Evolutionary conservation across 352 stramenopile species (phyloP).

Genomic region (Phytophthora tubulina): DNA sequence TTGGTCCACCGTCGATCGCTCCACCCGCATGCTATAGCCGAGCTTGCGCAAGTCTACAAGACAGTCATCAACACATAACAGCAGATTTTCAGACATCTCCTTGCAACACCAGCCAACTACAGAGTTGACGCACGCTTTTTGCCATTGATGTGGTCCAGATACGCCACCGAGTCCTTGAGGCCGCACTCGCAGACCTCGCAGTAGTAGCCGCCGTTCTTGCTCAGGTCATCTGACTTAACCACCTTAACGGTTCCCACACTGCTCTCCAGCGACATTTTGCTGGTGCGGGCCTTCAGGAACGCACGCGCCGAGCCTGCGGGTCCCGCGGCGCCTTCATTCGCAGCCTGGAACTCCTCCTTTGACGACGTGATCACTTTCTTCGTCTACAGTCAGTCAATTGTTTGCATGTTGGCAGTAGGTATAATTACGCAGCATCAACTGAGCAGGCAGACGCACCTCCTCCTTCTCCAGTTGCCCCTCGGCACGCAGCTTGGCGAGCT

Average conservation of each 20-base stretch:
- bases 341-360: constrained; percentile 83
- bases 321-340: constrained; percentile 68
- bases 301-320: constrained; percentile 72
- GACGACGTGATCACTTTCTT: constrained; percentile 79
- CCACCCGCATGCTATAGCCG: constrained; percentile 93
- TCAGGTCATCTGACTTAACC: constrained; percentile 86
- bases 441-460: constrained; percentile 39
- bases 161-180: constrained; percentile 94
- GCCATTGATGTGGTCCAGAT: constrained; percentile 96
- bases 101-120: background rate
- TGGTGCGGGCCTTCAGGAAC: constrained; percentile 79
- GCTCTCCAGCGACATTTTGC: constrained; percentile 85
- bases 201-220: constrained; percentile 88
- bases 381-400: constrained; percentile 24
- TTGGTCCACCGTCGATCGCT: constrained; percentile 86
- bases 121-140: constrained; percentile 86
- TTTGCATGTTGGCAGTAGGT: background rate
- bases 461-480: constrained; percentile 70
- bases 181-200: constrained; percentile 94
- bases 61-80: constrained; percentile 18
- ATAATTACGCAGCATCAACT: background rate
- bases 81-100: background rate
- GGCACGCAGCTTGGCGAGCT: constrained; percentile 78
- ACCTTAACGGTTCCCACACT: constrained; percentile 89
- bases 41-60: constrained; percentile 87